Percentiles rank a stretch among this genome's conserved stretches.
These are phyloP conservation scores for Aureobasidium sp. DNA, from an alignment of 2,329 filamentous ascomycete genomes.

Conservation along the genomic window DNA sequence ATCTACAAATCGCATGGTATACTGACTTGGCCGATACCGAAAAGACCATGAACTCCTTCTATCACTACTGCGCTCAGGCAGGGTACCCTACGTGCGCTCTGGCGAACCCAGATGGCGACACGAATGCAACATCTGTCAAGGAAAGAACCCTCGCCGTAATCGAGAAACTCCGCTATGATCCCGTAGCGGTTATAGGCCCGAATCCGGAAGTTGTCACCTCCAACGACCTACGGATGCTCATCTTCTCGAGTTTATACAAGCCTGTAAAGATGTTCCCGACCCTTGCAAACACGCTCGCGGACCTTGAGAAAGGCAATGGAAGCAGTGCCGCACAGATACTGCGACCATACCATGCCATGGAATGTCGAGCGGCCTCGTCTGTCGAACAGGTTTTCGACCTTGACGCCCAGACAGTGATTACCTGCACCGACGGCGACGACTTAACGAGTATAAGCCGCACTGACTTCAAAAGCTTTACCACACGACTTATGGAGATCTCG, in stretches of 20 bases:
- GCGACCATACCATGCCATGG: slow-evolving; percentile 28
- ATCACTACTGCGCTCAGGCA: slow-evolving; percentile 9
- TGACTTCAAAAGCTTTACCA: slow-evolving; percentile 16
- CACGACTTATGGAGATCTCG: slow-evolving; percentile 24
- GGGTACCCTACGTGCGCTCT: slow-evolving; percentile 30
- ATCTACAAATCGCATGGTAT: slow-evolving; percentile 42
- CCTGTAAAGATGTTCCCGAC: slow-evolving; percentile 31
- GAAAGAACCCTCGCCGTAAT: slow-evolving; percentile 36
- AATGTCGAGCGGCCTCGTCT: slow-evolving; percentile 18
- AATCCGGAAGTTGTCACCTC: background rate
- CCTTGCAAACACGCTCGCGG: slow-evolving; percentile 26
- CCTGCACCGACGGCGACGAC: slow-evolving; percentile 30
- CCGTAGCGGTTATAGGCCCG: slow-evolving; percentile 22
- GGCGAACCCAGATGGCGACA: background rate
- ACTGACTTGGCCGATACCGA: slow-evolving; percentile 45
- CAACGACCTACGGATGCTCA: background rate
- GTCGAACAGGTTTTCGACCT: slow-evolving; percentile 16
- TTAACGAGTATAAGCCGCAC: slow-evolving; percentile 18
- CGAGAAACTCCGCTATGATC: slow-evolving; percentile 38
- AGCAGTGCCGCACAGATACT: slow-evolving; percentile 30
- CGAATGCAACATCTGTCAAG: slow-evolving; percentile 21
- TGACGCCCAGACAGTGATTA: slow-evolving; percentile 21
- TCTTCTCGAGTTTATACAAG: slow-evolving; percentile 18
- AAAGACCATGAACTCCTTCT: slow-evolving; percentile 36
- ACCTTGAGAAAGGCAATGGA: slow-evolving; percentile 24